Conservation (phyloP, 139 green algal species). For the Monoraphidium neglectum region DNA sequence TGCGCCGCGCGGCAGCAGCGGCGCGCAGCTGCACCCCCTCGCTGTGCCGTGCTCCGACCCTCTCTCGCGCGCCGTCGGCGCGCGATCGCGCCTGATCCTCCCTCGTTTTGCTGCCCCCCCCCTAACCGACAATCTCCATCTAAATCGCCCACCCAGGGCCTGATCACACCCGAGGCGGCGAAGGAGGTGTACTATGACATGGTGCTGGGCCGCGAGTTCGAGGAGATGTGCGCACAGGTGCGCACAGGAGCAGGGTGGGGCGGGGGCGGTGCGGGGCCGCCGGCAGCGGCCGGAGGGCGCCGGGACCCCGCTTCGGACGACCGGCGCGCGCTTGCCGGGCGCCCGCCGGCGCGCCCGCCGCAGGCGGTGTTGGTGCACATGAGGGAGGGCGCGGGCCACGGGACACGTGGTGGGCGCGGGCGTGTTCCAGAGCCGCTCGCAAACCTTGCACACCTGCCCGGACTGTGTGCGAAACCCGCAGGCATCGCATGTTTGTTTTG, state of each 20-base stretch:
- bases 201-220: constrained; percentile 93
- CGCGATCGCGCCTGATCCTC: constrained; percentile 17
- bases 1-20: background rate
- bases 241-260: background rate
- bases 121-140: constrained; percentile 2
- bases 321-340: too few species aligned
- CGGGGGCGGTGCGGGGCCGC: too few species aligned
- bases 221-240: constrained; percentile 96
- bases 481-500: background rate
- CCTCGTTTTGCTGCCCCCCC: background rate
- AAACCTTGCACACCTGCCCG: too few species aligned
- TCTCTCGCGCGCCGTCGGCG: background rate
- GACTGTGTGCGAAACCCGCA: background rate
- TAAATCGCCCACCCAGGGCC: background rate
- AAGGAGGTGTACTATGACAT: constrained; percentile 91
- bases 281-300: too few species aligned
- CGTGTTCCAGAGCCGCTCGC: too few species aligned
- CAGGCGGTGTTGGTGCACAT: too few species aligned
- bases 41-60: background rate
- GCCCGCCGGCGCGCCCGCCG: too few species aligned
- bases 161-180: constrained; percentile 71
- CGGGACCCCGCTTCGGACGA: too few species aligned
- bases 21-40: background rate
- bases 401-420: too few species aligned
- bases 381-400: too few species aligned